A percentile compares a stretch with the other conserved stretches of the same genome.
Conservation (phyloP, 441 rosid genomes). For the Pelargonium myrrhifolium region DNA sequence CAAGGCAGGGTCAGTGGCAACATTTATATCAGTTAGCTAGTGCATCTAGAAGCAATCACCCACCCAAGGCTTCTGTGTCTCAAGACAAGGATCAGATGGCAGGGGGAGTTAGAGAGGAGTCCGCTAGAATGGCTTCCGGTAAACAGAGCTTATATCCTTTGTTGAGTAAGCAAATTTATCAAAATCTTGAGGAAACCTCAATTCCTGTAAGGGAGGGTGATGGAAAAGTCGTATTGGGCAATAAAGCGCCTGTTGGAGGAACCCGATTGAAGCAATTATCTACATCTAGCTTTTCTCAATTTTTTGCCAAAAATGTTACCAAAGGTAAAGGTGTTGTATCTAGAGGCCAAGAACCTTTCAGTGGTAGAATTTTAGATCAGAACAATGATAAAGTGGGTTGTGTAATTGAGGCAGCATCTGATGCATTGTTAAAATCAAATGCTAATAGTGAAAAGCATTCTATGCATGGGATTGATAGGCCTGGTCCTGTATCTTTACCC, state of each 20-base stretch:
- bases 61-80: conserved; percentile 30
- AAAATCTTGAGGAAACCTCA: conserved; percentile 25
- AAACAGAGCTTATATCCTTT: conserved; percentile 24
- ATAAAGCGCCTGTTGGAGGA: conserved; percentile 21
- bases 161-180: conserved; percentile 27
- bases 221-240: conserved; percentile 23
- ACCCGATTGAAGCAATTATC: conserved; percentile 27
- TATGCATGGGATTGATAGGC: conserved; percentile 24
- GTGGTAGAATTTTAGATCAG: conserved; percentile 22
- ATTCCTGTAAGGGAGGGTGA: conserved; percentile 33
- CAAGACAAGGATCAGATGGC: conserved; percentile 31
- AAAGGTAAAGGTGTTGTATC: conserved; percentile 41
- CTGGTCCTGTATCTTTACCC: conserved; percentile 25
- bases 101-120: conserved; percentile 30
- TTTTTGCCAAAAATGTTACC: conserved; percentile 30
- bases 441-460: conserved; percentile 22
- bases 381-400: conserved; percentile 27
- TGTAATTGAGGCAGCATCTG: conserved; percentile 29
- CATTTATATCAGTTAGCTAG: conserved; percentile 23
- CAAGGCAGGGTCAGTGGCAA: conserved; percentile 29
- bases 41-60: conserved; percentile 22
- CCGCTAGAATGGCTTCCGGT: conserved; percentile 29
- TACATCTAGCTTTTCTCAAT: conserved; percentile 36
- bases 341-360: conserved; percentile 26
- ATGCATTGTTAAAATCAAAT: conserved; percentile 27